These are phyloP conservation scores for Epichloe scottii DNA, from an alignment of 2,329 filamentous ascomycete species.

Conservation along the genomic window DNA sequence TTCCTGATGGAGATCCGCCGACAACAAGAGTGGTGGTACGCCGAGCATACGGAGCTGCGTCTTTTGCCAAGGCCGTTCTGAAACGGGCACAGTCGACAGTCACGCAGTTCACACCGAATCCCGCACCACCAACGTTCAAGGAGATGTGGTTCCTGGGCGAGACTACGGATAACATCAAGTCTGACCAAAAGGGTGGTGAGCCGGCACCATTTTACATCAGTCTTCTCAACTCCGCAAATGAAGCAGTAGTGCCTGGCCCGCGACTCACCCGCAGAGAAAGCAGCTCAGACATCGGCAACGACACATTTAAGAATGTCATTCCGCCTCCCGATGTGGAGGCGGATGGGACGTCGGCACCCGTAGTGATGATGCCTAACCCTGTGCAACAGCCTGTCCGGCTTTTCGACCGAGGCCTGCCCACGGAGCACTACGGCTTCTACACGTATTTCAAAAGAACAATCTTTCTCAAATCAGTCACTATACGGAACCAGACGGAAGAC, in stretches of 20 bases:
- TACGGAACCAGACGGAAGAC: conserved; percentile 32
- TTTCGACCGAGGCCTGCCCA: conserved; percentile 66
- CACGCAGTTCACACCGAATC: conserved; percentile 34
- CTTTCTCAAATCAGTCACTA: conserved; percentile 53
- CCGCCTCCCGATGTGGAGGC: conserved; percentile 49
- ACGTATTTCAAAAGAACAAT: conserved; percentile 81
- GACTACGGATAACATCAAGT: conserved; percentile 63
- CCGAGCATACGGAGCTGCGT: conserved; percentile 14
- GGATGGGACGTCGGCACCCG: conserved; percentile 62
- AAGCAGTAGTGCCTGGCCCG: conserved; percentile 15
- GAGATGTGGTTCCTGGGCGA: conserved; percentile 77
- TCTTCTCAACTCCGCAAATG: conserved; percentile 40
- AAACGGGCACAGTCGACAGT: conserved; percentile 9
- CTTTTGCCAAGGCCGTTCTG: conserved; percentile 13
- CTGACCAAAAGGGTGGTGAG: conserved; percentile 63
- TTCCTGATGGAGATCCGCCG: conserved; percentile 26
- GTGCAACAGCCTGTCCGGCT: conserved; percentile 69
- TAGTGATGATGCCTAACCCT: conserved; percentile 58
- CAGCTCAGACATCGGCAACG: conserved; percentile 11
- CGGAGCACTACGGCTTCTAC: conserved; percentile 91
- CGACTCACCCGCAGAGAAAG: conserved; percentile 14
- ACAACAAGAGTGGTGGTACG: conserved; percentile 12
- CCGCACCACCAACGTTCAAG: conserved; percentile 44
- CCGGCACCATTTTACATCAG: conserved; percentile 82
- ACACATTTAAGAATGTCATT: conserved; percentile 32